Evolutionary conservation across 2,329 filamentous ascomycete species (phyloP).

Genomic region (Sphaceloma murrayae): DNA sequence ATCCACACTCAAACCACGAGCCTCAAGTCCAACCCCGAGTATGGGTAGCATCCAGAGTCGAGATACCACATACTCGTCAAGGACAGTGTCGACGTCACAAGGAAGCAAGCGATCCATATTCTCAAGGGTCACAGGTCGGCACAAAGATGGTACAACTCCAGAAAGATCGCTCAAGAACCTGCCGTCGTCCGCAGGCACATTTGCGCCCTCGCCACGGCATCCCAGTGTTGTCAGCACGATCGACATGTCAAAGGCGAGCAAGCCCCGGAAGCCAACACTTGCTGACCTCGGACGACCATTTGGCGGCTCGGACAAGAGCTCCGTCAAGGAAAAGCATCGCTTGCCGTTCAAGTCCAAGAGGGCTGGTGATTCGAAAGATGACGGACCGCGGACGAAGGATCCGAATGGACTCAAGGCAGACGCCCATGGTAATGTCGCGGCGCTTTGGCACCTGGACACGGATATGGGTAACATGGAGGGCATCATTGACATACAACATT

Average conservation of each 20-base stretch:
- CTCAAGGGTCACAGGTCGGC: conserved; percentile 43
- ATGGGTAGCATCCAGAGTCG: conserved; percentile 51
- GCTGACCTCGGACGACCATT: conserved; percentile 17
- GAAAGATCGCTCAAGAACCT: conserved; percentile 34
- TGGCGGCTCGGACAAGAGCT: conserved; percentile 16
- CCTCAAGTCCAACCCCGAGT: conserved; percentile 75
- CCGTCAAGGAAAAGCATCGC: conserved; percentile 31
- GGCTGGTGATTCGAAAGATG: conserved; percentile 37
- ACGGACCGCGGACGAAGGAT: conserved; percentile 37
- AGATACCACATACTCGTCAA: conserved; percentile 37
- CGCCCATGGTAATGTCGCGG: conserved; percentile 28
- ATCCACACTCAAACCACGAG: conserved; percentile 49
- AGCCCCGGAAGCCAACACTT: conserved; percentile 18
- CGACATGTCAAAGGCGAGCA: conserved; percentile 21
- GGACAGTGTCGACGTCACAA: conserved; percentile 45
- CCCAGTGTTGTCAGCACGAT: conserved; percentile 9
- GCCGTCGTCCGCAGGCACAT: conserved; percentile 32
- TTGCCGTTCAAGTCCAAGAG: conserved; percentile 44
- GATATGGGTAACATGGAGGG: conserved; percentile 86
- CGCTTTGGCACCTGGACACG: conserved; percentile 71
- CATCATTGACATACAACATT: conserved; percentile 56
- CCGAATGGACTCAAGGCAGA: conserved; percentile 32
- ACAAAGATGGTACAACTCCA: conserved; percentile 35
- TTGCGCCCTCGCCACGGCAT: conserved; percentile 22
- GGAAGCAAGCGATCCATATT: conserved; percentile 43